phyloP scores from a whole-genome alignment of 176 grass and related monocot species.

The Aegilops umbellulata region DNA sequence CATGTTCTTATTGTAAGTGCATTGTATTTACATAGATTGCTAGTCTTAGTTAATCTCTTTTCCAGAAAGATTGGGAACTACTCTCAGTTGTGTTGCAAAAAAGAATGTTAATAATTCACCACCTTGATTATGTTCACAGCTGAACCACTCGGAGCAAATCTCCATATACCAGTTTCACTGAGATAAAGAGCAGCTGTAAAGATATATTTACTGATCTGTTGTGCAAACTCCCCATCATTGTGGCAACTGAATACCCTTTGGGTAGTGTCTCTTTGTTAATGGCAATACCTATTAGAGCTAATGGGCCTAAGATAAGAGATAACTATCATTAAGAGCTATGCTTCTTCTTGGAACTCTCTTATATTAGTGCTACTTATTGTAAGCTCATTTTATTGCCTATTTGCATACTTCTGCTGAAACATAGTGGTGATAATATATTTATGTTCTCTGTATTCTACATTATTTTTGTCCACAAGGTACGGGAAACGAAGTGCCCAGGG shows the following conservation, averaged over 20 bases:
- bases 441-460: neutral
- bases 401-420: constrained; percentile 9
- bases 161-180: neutral
- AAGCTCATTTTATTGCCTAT: constrained; percentile 9
- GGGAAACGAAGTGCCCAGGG: constrained; percentile 80
- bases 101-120: constrained; percentile 5
- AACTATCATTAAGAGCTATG: constrained; percentile 4
- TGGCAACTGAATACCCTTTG: constrained; percentile 5
- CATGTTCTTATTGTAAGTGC: neutral
- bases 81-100: constrained; percentile 9
- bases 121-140: constrained; percentile 5
- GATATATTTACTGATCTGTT: neutral
- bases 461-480: constrained; percentile 46
- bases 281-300: neutral
- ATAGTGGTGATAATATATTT: neutral
- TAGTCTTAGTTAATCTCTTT: constrained; percentile 7
- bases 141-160: neutral
- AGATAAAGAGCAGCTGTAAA: neutral
- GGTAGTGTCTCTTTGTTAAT: neutral
- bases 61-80: neutral
- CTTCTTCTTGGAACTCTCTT: neutral
- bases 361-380: neutral
- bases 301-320: constrained; percentile 5
- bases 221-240: neutral
- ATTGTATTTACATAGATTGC: constrained; percentile 4